Base-by-base conservation (phyloP, 345 rosid genomes). In the Balakata baccata region DNA sequence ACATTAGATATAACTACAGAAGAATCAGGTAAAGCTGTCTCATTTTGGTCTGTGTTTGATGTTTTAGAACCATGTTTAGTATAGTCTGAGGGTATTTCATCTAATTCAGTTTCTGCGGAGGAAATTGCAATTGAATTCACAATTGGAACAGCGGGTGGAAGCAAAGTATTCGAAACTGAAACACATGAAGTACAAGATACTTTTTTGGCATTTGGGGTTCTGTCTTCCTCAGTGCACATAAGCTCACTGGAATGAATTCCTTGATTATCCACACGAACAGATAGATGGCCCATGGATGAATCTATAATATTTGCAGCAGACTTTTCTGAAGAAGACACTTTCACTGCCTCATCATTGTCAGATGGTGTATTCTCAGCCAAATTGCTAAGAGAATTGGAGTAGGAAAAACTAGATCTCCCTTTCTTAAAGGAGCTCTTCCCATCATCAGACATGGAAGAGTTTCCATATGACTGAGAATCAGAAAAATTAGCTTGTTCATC, bases 401-500 rank as follows among this genome's bases (percentile, higher is more conserved):
- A 80, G 23, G 92, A 85, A 70, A 71, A 76, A 77, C 85, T 86
- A 79, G 85, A 81, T 61, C 82, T 84, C 76, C 81, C 86, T 78
- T 82, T 89, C 78, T 85, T 87, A 73, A 78, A 63, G 14, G 85
- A 88, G 87, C 81, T 83, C 78, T 83, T 85, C 66, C 88, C 94
- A 84, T 88, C 90, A 78, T 89, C 94, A 3, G 97, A 89, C 12
- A 68, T 71, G 57, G 92, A 89, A 62, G 86, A 86, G 83, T 87
- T 82, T 76, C 85, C 90, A 79, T 68, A 54, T 77, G 98, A 91
- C 68, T 84, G 96, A 66, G 82, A 79, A 84, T 87, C 89, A 23
- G 90, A 87, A 82, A 80, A 85, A 61, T 81, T 87, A 74, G 84
- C 71, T 68, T 74, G 86, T 47, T 64, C 70, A 74, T 88, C 85